Evolutionary conservation across 805 yeast genomes (phyloP), one percentile per base, ranked within the genome.

Genomic region (Barnettozyma salicaria): DNA sequence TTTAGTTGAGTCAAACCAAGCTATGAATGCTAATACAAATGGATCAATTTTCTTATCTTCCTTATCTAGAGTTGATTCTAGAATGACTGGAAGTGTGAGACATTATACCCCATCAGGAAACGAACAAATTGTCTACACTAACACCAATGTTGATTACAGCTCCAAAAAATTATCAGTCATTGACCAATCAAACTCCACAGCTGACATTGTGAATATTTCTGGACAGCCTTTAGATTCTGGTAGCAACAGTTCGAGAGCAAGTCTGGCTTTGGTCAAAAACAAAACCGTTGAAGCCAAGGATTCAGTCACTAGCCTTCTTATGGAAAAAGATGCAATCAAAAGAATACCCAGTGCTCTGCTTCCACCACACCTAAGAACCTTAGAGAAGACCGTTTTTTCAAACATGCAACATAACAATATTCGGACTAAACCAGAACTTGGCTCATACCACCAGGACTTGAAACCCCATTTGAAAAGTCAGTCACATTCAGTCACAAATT

Each of bases 301-400:
- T 2, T 39, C 44, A n/a, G n/a, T n/a, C 2, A 49, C 40, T 29
- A 40, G 30, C 11, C 19, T 52, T 4, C 34, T 37, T 25, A 19
- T 47, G 3, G 58, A 53, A 32, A 44, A 53, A 34, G 53, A 50
- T 35, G 57, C 57, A 2, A 30, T 53, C 18, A 52, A 35, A 16
- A 44, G 58, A 41, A 48, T 52, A 10, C 58, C 58, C 10, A 41
- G 44, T 28, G 56, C 36, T 6, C 33, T 53, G 14, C 27, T 53
- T 3, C 57, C 58, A 8, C 58, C 58, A 2, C 58, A 53, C 36
- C 24, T 53, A 31, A 48, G 44, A 30, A 47, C 47, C n/a, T 50
- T 44, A 18, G 45, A 34, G 9, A 40, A 40, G 16, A 21, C 24
- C 12, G 16, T 27, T 17, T 23, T 22, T 22, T 12, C 28, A 14